These are phyloP conservation scores for Chaetothyriales sp. DNA, from an alignment of 2,329 filamentous ascomycete genomes.

Conservation along the genomic window DNA sequence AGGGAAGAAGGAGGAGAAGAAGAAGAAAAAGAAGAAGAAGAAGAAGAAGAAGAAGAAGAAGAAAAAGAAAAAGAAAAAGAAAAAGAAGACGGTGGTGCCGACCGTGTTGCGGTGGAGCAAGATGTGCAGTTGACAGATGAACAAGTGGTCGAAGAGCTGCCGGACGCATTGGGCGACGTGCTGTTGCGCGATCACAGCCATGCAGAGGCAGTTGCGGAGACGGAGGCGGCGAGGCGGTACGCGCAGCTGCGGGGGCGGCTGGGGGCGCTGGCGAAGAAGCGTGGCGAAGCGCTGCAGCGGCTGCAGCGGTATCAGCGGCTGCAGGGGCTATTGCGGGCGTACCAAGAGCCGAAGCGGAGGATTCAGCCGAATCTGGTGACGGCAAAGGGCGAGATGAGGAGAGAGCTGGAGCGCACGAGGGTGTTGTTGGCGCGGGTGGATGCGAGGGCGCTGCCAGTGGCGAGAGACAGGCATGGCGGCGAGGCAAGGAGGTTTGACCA, in stretches of 20 bases:
- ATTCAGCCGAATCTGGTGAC: constrained; percentile 44
- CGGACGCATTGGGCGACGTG: constrained; percentile 5
- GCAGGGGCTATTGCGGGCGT: constrained; percentile 35
- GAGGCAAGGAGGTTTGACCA: constrained; percentile 10
- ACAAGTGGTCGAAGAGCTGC: constrained; percentile 3
- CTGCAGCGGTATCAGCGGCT: constrained; percentile 36
- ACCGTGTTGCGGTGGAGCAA: constrained; percentile 3
- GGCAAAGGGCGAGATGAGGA: constrained; percentile 36
- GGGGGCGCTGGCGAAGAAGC: constrained; percentile 31
- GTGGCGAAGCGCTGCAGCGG: constrained; percentile 33
- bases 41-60: background rate
- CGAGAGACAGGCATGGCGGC: constrained; percentile 19
- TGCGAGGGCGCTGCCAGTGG: constrained; percentile 15
- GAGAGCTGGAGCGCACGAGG: constrained; percentile 38
- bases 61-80: background rate
- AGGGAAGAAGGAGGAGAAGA: background rate
- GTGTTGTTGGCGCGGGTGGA: constrained; percentile 33
- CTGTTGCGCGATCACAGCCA: constrained; percentile 1
- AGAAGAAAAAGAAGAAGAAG: background rate
- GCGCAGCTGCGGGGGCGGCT: constrained; percentile 30
- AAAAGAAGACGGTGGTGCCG: background rate
- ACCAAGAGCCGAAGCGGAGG: constrained; percentile 34
- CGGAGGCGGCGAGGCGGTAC: constrained; percentile 22
- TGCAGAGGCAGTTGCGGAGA: background rate
- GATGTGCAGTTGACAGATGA: constrained; percentile 9